Evolutionary conservation across 225 moss, liverwort and hornwort genomes (phyloP).

Genomic region (Climacium dendroides): DNA sequence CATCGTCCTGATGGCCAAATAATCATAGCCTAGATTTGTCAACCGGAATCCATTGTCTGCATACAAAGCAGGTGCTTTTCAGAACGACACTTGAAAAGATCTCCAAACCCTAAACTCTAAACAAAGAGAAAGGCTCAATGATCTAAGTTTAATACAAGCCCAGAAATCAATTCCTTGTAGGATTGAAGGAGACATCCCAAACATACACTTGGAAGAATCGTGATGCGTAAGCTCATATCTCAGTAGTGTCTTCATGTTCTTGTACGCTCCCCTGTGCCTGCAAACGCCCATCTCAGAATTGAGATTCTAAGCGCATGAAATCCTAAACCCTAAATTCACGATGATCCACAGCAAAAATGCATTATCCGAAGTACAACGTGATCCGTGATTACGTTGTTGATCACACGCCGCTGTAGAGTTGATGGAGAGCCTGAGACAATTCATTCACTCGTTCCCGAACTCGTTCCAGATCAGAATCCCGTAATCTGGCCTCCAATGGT

Average conservation of each 20-base stretch:
- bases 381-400: background rate
- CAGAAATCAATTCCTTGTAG: background rate
- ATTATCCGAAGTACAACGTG: background rate
- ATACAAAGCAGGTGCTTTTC: background rate
- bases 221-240: slow-evolving; percentile 92
- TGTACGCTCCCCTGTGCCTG: slow-evolving; percentile 96
- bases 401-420: slow-evolving; percentile 47
- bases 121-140: background rate
- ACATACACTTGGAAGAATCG: slow-evolving; percentile 89
- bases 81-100: background rate
- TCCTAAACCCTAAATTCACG: background rate
- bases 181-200: background rate
- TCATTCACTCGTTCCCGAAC: slow-evolving; percentile 67
- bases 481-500: too few species aligned
- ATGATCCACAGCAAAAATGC: background rate
- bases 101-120: background rate
- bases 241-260: slow-evolving; percentile 89
- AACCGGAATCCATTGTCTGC: slow-evolving; percentile 93
- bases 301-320: background rate
- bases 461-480: slow-evolving; percentile 44
- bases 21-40: slow-evolving; percentile 90
- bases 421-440: slow-evolving; percentile 66
- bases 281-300: background rate
- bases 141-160: background rate
- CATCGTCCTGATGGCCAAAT: slow-evolving; percentile 89